Evolutionary conservation across 306 rosid species (phyloP).

Genomic region (Chamaecrista fasciculata): DNA sequence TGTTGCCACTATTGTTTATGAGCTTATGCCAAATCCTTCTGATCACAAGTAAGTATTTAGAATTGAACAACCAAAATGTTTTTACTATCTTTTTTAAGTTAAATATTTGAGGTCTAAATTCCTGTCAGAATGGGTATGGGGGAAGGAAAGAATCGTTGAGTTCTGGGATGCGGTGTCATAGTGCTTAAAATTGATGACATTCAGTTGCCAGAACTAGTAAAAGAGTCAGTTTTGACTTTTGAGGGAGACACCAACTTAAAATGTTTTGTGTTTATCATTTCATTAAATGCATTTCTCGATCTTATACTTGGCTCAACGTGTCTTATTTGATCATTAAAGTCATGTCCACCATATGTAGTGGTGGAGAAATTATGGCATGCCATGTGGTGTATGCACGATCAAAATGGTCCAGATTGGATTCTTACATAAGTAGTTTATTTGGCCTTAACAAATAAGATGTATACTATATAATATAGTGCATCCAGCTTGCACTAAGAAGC

Average conservation of each 20-base stretch:
- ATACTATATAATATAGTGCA: not conserved
- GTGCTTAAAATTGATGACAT: slow-evolving; percentile 12
- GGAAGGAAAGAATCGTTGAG: slow-evolving; percentile 14
- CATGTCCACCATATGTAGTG: slow-evolving; percentile 16
- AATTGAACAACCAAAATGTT: not conserved
- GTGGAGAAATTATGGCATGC: no score
- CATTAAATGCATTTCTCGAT: slow-evolving; percentile 18
- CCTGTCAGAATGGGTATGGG: not conserved
- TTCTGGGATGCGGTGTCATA: not conserved
- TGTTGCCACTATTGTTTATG: slow-evolving; percentile 87
- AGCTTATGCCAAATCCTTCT: slow-evolving; percentile 92
- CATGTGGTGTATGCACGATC: no score
- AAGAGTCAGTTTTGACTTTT: not conserved
- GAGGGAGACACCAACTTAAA: not conserved
- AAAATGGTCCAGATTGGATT: no score
- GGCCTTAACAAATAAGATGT: not conserved
- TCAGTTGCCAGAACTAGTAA: slow-evolving; percentile 9
- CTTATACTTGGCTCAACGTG: not conserved
- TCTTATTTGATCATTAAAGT: not conserved
- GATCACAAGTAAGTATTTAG: slow-evolving; percentile 82
- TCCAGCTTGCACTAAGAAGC: not conserved
- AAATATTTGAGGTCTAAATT: not conserved
- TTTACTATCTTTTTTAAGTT: no score
- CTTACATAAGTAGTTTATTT: not conserved
- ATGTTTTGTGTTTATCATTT: not conserved